phyloP scores from a whole-genome alignment of 1,284 basidiomycete species.

The Termitomyces sp. region DNA sequence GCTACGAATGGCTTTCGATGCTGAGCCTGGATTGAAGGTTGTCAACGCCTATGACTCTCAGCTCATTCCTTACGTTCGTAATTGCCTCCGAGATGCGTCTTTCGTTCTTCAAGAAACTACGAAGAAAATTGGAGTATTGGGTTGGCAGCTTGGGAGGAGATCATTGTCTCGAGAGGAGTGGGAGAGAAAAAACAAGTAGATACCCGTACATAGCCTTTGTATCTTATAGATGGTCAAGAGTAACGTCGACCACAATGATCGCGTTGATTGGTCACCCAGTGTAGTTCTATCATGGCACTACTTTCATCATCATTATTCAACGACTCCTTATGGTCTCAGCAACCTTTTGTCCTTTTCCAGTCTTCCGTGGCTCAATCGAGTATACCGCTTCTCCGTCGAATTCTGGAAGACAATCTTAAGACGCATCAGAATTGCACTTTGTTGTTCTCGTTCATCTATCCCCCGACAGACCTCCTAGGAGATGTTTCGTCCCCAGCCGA shows the following conservation, averaged over 20 bases:
- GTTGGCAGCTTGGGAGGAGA: conserved; percentile 45
- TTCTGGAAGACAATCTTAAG: conserved; percentile 27
- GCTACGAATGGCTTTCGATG: conserved; percentile 50
- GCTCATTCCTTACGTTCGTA: conserved; percentile 46
- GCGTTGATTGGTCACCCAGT: not conserved
- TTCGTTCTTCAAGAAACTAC: conserved; percentile 44
- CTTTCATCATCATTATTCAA: conserved; percentile 28
- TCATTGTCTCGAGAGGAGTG: conserved; percentile 39
- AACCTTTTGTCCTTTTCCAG: conserved; percentile 56
- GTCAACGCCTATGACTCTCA: conserved; percentile 47
- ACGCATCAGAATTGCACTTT: conserved; percentile 29
- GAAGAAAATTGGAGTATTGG: conserved; percentile 43
- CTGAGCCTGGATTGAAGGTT: conserved; percentile 33
- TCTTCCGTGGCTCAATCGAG: conserved; percentile 61
- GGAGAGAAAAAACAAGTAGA: conserved; percentile 22
- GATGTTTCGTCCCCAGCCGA: conserved; percentile 12
- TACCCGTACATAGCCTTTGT: not conserved
- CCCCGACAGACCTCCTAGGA: conserved; percentile 39
- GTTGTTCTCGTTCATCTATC: conserved; percentile 59
- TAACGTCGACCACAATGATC: not conserved
- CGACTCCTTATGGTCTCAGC: conserved; percentile 32
- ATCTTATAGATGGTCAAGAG: not conserved
- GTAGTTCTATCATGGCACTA: conserved; percentile 16
- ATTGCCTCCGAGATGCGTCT: conserved; percentile 41
- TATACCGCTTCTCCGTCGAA: conserved; percentile 49